Evolutionary conservation across 176 grass and related monocot species (phyloP), one percentile per base, ranked within the genome.

Genomic region (barley (Hordeum vulgare)): DNA sequence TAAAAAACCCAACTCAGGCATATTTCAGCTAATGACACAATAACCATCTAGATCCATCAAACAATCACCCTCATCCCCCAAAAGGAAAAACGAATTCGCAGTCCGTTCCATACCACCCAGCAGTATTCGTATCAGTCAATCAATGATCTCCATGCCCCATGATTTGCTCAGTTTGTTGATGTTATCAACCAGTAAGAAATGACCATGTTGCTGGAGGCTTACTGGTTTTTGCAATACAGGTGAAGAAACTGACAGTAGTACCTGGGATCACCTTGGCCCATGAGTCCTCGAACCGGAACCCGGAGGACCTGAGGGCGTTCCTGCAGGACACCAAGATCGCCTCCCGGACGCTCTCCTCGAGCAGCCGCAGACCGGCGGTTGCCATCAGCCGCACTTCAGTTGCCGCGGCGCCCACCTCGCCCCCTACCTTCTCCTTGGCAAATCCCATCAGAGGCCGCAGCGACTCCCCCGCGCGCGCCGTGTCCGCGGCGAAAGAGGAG

Each of bases 261-360:
- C 94, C 96, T 91, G 89, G 68, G 78, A 98, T 95, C 74, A 95
- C 91, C 80, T 92, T 79, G 37, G 83, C 96, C 93, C 96, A 95
- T 10, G 94, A 74, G 40, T 98, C 77, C 60, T 90, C 75, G 62
- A 98, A 98, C 3, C 60, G 80, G 83, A 98, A 95, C 20, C 83
- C 90, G 42, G 89, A 91, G 34, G 85, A 66, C 76, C 89, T 34
- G 42, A 98, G 85, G 23, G 86, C 87, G 60, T 79, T 85, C 66
- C 89, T 93, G 84, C 92, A 93, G 18, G 90, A 93, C 58, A 82
- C 84, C 53, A 98, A 31, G 80, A 98, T 93, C 15, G 76, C 84
- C 58, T 90, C 90, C 88, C 58, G 85, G 10, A 90, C 41, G 31
- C 37, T 61, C 60, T 53, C 77, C 59, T 86, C 80, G 18, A 95